Evolutionary conservation across 352 stramenopile genomes (phyloP).

Genomic region (Phytopythium montanum): DNA sequence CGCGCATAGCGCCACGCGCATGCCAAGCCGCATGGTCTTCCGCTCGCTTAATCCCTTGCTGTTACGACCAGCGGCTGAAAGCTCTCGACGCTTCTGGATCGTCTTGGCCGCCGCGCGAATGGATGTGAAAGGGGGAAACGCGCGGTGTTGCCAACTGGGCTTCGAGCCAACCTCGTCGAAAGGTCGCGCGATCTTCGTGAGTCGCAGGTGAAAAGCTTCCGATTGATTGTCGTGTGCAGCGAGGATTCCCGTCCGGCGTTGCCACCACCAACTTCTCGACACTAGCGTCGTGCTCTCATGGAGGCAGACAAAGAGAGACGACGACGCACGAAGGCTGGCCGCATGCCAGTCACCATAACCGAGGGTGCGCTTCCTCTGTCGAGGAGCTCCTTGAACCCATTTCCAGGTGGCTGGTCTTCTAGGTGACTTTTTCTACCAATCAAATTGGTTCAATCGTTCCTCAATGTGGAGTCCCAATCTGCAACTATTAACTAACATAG

Average conservation of each 20-base stretch:
- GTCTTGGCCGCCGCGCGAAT: not conserved
- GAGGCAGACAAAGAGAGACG: too few relatives aligned
- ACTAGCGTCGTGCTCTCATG: not conserved
- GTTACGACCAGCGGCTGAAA: not conserved
- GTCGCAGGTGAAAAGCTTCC: too few relatives aligned
- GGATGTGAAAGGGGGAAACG: not conserved
- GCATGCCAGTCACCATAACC: too few relatives aligned
- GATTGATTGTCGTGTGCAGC: not conserved
- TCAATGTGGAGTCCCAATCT: too few relatives aligned
- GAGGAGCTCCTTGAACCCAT: not conserved
- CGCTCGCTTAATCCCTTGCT: not conserved
- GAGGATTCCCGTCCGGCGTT: not conserved
- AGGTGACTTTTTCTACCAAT: not conserved
- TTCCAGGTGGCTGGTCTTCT: not conserved
- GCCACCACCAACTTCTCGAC: not conserved
- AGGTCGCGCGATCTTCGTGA: constrained; percentile 4
- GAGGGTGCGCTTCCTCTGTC: too few relatives aligned
- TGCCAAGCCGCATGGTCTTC: not conserved
- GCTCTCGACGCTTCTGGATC: not conserved
- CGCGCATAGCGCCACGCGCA: constrained; percentile 2
- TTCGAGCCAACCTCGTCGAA: not conserved
- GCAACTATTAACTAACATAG: too few relatives aligned
- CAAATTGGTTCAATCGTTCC: not conserved
- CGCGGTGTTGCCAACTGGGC: not conserved
- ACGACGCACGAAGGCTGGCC: too few relatives aligned